These are phyloP conservation scores for Cytospora piceicola DNA, from an alignment of 2,329 filamentous ascomycete genomes.

Conservation along the genomic window DNA sequence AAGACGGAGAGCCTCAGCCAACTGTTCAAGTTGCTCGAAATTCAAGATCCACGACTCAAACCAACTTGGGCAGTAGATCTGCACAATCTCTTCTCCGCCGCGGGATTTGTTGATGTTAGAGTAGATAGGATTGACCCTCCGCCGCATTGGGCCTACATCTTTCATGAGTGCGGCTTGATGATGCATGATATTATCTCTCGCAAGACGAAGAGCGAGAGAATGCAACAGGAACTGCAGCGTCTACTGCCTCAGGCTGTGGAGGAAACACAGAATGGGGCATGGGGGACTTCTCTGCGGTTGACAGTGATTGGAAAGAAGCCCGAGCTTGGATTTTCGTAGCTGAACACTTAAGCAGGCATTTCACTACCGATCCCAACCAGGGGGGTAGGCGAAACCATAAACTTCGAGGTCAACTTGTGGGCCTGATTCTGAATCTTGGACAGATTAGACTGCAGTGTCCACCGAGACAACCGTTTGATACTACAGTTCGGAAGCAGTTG, in stretches of 20 bases:
- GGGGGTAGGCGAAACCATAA: too few species aligned
- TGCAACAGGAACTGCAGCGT: conserved; percentile 25
- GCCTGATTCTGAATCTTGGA: too few species aligned
- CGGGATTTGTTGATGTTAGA: neutral
- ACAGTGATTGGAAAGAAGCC: conserved; percentile 28
- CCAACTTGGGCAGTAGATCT: conserved; percentile 5
- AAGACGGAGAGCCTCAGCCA: neutral
- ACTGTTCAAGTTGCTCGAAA: neutral
- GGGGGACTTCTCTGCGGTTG: conserved; percentile 9
- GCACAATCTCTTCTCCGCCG: neutral
- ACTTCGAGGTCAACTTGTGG: too few species aligned
- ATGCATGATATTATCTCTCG: conserved; percentile 34
- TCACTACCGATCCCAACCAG: too few species aligned
- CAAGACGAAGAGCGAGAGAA: conserved; percentile 32
- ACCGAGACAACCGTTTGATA: too few species aligned
- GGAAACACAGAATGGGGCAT: conserved; percentile 29
- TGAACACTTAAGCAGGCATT: too few species aligned
- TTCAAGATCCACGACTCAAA: neutral
- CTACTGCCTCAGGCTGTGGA: conserved; percentile 30
- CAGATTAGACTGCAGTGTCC: too few species aligned
- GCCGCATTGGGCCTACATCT: neutral
- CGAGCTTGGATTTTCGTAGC: neutral
- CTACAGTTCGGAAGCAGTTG: too few species aligned
- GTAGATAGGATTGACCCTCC: neutral
- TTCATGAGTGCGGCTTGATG: conserved; percentile 26